phyloP scores from a whole-genome alignment of 257 asterid genomes.

The Solanum clarkiae region DNA sequence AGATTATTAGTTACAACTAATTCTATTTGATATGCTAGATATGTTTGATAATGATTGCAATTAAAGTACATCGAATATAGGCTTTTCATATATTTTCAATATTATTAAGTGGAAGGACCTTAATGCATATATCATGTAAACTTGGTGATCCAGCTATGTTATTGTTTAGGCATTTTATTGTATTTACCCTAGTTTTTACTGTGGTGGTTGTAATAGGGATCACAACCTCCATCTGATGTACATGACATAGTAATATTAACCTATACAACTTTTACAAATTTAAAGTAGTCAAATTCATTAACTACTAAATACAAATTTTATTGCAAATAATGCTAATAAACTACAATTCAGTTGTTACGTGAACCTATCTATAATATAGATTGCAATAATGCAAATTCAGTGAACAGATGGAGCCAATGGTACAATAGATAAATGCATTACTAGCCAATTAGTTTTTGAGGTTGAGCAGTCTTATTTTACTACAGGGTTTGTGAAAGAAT shows the following conservation, averaged over 20 bases:
- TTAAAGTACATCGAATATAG: not conserved
- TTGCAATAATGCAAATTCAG: not conserved
- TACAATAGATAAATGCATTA: not conserved
- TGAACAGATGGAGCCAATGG: not conserved
- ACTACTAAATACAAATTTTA: not conserved
- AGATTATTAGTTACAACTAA: not conserved
- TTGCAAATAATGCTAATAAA: not conserved
- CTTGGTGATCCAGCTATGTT: not conserved
- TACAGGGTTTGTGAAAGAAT: not conserved
- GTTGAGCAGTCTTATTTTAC: not conserved
- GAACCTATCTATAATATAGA: not conserved
- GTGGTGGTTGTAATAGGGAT: not conserved
- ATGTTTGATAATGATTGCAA: not conserved
- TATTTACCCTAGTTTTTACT: not conserved
- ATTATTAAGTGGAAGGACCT: not conserved
- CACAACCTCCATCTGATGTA: not conserved
- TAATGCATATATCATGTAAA: not conserved
- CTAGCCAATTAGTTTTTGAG: not conserved
- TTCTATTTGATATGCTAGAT: not conserved
- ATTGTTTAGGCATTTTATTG: not conserved
- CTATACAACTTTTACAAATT: not conserved
- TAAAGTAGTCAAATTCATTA: not conserved
- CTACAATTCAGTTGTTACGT: not conserved
- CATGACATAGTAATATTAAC: not conserved
- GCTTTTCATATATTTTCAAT: not conserved